phyloP scores from a whole-genome alignment of 1,284 basidiomycete genomes.

The Ganoderma meredithae region DNA sequence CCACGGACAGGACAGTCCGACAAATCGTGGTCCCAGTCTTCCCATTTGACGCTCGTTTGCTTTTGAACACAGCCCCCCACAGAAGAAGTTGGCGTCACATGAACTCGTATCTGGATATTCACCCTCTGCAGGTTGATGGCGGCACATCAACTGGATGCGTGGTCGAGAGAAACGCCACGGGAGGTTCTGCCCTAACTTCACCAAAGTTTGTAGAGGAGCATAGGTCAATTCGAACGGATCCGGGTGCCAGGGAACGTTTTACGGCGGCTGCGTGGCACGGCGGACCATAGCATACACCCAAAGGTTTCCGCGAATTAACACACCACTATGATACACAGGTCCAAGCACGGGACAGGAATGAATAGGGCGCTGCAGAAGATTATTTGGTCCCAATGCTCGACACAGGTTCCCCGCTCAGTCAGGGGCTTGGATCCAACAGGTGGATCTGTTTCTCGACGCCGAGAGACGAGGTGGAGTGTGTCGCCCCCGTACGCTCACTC shows the following conservation, averaged over 20 bases:
- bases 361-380: not conserved
- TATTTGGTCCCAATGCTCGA: not conserved
- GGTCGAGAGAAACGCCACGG: not conserved
- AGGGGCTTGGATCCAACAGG: not conserved
- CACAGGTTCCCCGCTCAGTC: not conserved
- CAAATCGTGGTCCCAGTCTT: not conserved
- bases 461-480: not conserved
- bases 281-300: not conserved
- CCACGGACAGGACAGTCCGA: not conserved
- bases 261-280: no score
- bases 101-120: not conserved
- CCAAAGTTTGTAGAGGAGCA: not conserved
- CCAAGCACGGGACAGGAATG: not conserved
- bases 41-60: not conserved
- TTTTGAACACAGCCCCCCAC: not conserved
- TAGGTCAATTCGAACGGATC: not conserved
- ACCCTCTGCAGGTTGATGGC: not conserved
- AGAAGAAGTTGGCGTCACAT: not conserved
- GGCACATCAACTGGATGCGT: not conserved
- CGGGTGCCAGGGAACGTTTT: not conserved
- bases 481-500: not conserved
- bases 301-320: not conserved
- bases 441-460: conserved; percentile 8
- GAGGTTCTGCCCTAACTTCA: not conserved
- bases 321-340: not conserved